Evolutionary conservation across 441 rosid genomes (phyloP).

Genomic region (Bruguiera hainesii): DNA sequence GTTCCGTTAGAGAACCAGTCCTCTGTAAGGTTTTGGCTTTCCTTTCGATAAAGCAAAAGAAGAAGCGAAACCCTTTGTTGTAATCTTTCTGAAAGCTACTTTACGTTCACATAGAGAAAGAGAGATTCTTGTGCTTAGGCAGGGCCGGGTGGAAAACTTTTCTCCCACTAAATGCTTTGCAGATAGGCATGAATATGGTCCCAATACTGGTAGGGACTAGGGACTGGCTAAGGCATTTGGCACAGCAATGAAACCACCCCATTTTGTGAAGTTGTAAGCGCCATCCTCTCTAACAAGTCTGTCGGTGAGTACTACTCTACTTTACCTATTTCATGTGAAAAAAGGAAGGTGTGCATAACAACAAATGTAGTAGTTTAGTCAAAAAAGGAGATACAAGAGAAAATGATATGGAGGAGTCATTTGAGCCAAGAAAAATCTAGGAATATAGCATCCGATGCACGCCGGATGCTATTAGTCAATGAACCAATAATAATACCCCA

Average conservation of each 20-base stretch:
- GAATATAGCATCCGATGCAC: neutral
- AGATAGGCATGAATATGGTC: slow-evolving; percentile 23
- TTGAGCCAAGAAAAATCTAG: neutral
- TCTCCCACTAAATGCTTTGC: slow-evolving; percentile 23
- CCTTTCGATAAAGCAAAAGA: slow-evolving; percentile 21
- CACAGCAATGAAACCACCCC: neutral
- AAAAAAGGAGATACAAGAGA: neutral
- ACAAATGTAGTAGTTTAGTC: neutral
- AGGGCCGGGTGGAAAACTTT: slow-evolving; percentile 16
- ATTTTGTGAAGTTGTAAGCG: neutral
- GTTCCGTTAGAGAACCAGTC: too few species aligned
- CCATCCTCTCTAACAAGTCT: too few species aligned
- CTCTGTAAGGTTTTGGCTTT: neutral
- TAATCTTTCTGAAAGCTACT: slow-evolving; percentile 28
- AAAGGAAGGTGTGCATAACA: neutral
- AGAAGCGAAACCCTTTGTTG: slow-evolving; percentile 12
- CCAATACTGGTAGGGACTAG: neutral
- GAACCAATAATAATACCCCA: neutral
- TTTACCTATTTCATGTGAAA: too few species aligned
- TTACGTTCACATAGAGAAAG: slow-evolving; percentile 18
- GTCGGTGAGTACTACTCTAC: too few species aligned
- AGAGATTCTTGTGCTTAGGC: slow-evolving; percentile 20
- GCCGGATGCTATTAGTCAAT: slow-evolving; percentile 3
- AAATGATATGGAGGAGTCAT: neutral
- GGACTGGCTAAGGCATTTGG: neutral